phyloP scores from a whole-genome alignment of 1,284 basidiomycete species.

The Cryptococcus sp. region DNA sequence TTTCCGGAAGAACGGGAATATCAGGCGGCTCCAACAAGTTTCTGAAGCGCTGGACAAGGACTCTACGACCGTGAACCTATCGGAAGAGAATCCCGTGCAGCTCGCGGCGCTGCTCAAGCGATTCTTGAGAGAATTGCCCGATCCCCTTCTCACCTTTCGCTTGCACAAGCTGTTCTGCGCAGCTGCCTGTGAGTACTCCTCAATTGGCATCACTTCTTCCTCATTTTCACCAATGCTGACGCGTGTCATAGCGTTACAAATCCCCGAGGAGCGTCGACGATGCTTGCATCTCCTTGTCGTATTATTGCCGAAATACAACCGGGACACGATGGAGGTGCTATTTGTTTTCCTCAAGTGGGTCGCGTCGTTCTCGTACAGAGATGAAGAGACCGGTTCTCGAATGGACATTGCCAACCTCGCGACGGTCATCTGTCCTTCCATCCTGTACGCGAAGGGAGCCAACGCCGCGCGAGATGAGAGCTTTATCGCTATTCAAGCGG shows the following conservation, averaged over 20 bases:
- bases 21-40: slow-evolving; percentile 84
- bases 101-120: slow-evolving; percentile 95
- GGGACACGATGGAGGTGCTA: slow-evolving; percentile 96
- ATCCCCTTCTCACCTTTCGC: slow-evolving; percentile 93
- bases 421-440: slow-evolving; percentile 97
- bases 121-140: slow-evolving; percentile 93
- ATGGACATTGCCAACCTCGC: slow-evolving; percentile 97
- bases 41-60: slow-evolving; percentile 93
- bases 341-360: slow-evolving; percentile 99
- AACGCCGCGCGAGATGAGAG: slow-evolving; percentile 91
- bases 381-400: slow-evolving; percentile 96
- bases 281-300: slow-evolving; percentile 84
- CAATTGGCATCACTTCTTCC: not conserved
- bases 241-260: slow-evolving; percentile 63
- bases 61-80: slow-evolving; percentile 81
- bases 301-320: slow-evolving; percentile 86
- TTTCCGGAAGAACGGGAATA: slow-evolving; percentile 98
- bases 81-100: slow-evolving; percentile 95
- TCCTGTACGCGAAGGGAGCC: slow-evolving; percentile 79
- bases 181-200: slow-evolving; percentile 70
- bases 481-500: slow-evolving; percentile 83
- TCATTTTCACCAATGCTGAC: not conserved
- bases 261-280: slow-evolving; percentile 75
- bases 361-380: slow-evolving; percentile 96
- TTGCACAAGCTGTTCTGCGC: slow-evolving; percentile 86